A percentile compares a stretch with the other conserved stretches of the same genome.
Conservation (phyloP, 148 eudicot species). For the Camellia sinensis region DNA sequence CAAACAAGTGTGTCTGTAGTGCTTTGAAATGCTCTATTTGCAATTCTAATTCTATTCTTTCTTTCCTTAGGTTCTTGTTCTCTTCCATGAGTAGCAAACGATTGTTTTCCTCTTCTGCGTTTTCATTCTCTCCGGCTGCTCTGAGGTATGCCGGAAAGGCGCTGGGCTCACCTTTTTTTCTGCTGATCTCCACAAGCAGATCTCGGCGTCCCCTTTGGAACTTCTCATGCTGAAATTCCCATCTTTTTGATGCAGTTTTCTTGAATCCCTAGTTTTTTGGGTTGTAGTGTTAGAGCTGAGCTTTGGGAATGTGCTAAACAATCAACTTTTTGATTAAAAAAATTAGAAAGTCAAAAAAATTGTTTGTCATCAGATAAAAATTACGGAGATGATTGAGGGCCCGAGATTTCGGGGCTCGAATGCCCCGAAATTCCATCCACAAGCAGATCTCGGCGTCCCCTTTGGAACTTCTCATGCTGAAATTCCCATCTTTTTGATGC, state of each 20-base stretch:
- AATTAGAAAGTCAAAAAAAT: too few relatives aligned
- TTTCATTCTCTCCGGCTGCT: constrained; percentile 3
- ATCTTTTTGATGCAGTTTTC: constrained; percentile 28
- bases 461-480: constrained; percentile 36
- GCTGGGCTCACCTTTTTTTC: constrained; percentile 34
- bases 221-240: constrained; percentile 42
- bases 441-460: constrained; percentile 25
- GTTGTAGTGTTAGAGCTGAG: neutral
- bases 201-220: constrained; percentile 29
- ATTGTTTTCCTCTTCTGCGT: neutral
- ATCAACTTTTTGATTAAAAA: too few relatives aligned
- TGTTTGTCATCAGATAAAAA: too few relatives aligned
- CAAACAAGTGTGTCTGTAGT: constrained; percentile 19
- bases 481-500: constrained; percentile 37
- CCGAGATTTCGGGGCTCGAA: too few relatives aligned
- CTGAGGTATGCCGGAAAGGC: constrained; percentile 29
- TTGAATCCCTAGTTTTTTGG: constrained; percentile 30
- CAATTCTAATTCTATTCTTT: constrained; percentile 30
- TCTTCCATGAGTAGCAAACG: constrained; percentile 27
- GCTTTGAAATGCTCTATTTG: constrained; percentile 33
- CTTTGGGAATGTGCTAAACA: neutral
- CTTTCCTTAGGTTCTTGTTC: constrained; percentile 27
- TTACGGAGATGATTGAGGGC: too few relatives aligned
- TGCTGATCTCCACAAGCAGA: constrained; percentile 27
- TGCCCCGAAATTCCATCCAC: too few relatives aligned